phyloP scores from a whole-genome alignment of 345 rosid species.

The Adansonia digitata region DNA sequence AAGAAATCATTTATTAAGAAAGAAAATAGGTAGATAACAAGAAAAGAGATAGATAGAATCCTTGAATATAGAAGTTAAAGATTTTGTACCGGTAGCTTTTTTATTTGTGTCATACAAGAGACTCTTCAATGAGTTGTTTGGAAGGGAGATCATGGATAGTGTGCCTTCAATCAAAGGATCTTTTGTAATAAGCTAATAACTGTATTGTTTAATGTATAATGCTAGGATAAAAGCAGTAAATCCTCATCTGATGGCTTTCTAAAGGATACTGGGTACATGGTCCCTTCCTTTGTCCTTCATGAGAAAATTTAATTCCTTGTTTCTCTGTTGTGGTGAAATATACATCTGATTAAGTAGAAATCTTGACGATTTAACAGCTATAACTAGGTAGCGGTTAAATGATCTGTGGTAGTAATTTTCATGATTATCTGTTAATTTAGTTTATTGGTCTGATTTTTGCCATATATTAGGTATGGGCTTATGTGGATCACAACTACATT shows the following conservation, averaged over 20 bases:
- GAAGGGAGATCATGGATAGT: not conserved
- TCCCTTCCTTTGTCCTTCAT: not conserved
- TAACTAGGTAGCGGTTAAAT: not conserved
- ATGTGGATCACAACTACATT: conserved; percentile 90
- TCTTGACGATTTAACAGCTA: not conserved
- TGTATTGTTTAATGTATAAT: not conserved
- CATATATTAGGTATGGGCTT: conserved; percentile 68
- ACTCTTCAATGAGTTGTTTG: not conserved
- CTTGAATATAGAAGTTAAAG: not conserved
- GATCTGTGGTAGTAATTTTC: not conserved
- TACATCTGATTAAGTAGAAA: not conserved
- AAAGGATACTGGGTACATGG: not conserved
- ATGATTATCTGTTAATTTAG: not conserved
- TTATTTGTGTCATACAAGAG: not conserved
- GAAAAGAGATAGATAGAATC: not conserved
- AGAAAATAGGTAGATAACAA: not conserved
- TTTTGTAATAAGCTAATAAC: not conserved
- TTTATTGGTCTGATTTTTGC: conserved; percentile 12
- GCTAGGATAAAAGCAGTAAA: no score
- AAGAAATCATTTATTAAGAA: not conserved
- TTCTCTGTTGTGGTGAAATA: not conserved
- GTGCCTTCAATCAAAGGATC: conserved; percentile 1
- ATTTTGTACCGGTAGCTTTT: not conserved
- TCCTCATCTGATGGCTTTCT: no score
- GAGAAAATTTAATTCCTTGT: not conserved